Conservation (phyloP, 306 rosid genomes). For the Castanopsis chinensis region DNA sequence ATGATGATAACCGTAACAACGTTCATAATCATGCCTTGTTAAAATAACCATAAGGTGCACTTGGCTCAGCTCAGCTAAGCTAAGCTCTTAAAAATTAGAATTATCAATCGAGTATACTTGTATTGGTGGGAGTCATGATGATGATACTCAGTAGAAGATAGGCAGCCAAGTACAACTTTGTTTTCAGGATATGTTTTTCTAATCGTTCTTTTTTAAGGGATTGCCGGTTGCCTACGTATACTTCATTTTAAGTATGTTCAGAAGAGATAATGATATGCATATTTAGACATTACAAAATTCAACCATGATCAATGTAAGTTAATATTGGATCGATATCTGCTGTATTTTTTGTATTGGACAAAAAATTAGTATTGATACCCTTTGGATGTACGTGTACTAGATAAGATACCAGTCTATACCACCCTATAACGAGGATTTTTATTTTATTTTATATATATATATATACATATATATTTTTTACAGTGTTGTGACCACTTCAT, state of each 20-base stretch:
- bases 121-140: constrained; percentile 42
- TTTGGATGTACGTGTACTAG: no score
- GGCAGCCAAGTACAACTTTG: constrained; percentile 1
- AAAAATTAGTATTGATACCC: no score
- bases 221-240: constrained; percentile 22
- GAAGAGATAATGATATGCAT: no score
- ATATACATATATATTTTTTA: no score
- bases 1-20: constrained; percentile 15
- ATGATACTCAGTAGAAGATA: background rate
- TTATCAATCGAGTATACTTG: background rate
- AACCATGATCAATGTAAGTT: no score
- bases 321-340: no score
- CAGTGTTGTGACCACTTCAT: no score
- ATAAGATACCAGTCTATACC: no score
- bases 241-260: background rate
- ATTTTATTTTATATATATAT: no score
- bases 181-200: constrained; percentile 28
- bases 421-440: no score
- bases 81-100: background rate
- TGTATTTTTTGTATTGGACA: no score
- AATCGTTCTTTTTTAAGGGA: constrained; percentile 10
- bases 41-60: constrained; percentile 14
- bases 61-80: background rate
- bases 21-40: constrained; percentile 1
- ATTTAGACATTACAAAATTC: no score